phyloP scores from a whole-genome alignment of 2,329 filamentous ascomycete genomes.

The Zopfia rhizophila region DNA sequence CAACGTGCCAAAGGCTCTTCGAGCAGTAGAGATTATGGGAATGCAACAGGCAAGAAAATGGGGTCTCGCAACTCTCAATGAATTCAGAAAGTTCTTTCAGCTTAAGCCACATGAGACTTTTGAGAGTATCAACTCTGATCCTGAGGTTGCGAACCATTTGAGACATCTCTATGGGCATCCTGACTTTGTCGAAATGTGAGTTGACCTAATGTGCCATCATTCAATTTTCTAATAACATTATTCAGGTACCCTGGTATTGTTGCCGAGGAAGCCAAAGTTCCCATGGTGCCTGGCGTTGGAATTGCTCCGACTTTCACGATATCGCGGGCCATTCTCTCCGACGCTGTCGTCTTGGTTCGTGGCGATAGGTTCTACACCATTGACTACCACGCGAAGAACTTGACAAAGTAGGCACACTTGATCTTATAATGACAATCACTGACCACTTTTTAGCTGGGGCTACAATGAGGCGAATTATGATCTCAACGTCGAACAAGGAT shows the following conservation, averaged over 20 bases:
- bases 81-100: constrained; percentile 83
- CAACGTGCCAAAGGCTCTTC: constrained; percentile 77
- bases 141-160: constrained; percentile 71
- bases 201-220: constrained; percentile 75
- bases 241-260: constrained; percentile 74
- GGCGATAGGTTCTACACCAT: constrained; percentile 80
- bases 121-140: constrained; percentile 84
- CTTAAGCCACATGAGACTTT: constrained; percentile 81
- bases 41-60: constrained; percentile 80
- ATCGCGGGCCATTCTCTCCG: constrained; percentile 76
- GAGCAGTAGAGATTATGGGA: constrained; percentile 79
- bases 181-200: constrained; percentile 76
- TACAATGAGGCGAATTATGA: constrained; percentile 72
- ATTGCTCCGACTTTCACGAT: constrained; percentile 80
- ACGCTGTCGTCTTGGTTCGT: constrained; percentile 77
- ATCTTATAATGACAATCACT: not conserved
- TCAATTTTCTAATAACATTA: constrained; percentile 60
- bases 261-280: constrained; percentile 75
- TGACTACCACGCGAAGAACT: constrained; percentile 72
- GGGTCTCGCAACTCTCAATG: constrained; percentile 82
- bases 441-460: constrained; percentile 66
- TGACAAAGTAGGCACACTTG: constrained; percentile 68
- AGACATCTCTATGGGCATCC: constrained; percentile 73
- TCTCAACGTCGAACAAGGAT: constrained; percentile 72
- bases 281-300: constrained; percentile 73